These are phyloP conservation scores for Vigna unguiculata DNA, from an alignment of 306 rosid genomes.

Conservation along the genomic window DNA sequence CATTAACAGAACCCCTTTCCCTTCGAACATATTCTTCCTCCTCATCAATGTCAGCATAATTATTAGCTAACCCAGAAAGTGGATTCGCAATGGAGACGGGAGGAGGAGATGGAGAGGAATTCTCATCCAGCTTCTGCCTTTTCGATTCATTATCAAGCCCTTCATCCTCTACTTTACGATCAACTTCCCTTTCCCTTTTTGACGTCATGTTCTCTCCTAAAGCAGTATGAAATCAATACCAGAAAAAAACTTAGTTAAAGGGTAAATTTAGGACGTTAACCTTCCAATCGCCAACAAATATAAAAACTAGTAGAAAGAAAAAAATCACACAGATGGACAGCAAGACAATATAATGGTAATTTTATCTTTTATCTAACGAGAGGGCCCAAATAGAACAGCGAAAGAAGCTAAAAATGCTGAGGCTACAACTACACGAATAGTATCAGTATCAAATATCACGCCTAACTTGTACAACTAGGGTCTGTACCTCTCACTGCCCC, in stretches of 20 bases:
- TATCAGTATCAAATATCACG: not conserved
- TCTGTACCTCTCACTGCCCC: not conserved
- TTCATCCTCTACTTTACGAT: slow-evolving; percentile 42
- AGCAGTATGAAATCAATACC: slow-evolving; percentile 17
- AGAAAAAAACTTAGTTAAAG: not conserved
- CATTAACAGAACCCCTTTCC: slow-evolving; percentile 35
- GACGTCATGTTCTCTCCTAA: slow-evolving; percentile 45
- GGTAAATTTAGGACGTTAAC: not conserved
- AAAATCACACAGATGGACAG: not conserved
- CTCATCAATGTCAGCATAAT: slow-evolving; percentile 63
- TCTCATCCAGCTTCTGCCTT: slow-evolving; percentile 49
- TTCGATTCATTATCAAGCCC: slow-evolving; percentile 40
- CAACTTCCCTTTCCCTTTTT: slow-evolving; percentile 48
- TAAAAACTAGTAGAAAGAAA: not conserved
- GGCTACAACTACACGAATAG: not conserved
- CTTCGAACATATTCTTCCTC: slow-evolving; percentile 50
- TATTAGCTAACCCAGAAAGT: slow-evolving; percentile 62
- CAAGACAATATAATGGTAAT: not conserved
- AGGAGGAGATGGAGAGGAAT: slow-evolving; percentile 53
- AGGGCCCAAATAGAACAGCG: not conserved
- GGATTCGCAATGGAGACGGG: slow-evolving; percentile 54
- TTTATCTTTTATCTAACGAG: not conserved
- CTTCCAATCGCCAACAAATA: slow-evolving; percentile 5
- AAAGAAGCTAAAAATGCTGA: not conserved
- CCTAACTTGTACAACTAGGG: not conserved